phyloP scores from a whole-genome alignment of 257 asterid species.

The Rehmannia glutinosa region DNA sequence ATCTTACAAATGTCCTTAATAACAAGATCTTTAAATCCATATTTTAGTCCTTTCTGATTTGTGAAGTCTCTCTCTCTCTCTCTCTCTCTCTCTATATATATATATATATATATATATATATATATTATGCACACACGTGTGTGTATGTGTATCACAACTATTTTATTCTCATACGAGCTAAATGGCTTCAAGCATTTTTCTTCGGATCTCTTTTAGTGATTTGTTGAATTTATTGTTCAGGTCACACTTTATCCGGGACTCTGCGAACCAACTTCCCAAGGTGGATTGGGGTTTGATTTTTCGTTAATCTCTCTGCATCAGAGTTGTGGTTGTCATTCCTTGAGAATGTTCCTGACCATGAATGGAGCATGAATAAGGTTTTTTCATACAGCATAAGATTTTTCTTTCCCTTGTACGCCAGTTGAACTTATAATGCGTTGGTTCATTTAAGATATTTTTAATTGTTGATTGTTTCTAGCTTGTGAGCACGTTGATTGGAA shows the following conservation, averaged over 20 bases:
- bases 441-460: constrained; percentile 12
- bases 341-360: constrained; percentile 68
- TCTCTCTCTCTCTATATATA: background rate
- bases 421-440: constrained; percentile 6
- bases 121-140: too few relatives aligned
- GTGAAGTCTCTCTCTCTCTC: too few relatives aligned
- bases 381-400: constrained; percentile 18
- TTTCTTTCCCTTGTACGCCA: constrained; percentile 3
- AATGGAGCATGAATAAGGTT: constrained; percentile 98
- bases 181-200: constrained; percentile 1
- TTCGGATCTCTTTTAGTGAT: constrained; percentile 5
- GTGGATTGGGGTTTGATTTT: constrained; percentile 96
- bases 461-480: constrained; percentile 44
- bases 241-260: constrained; percentile 94
- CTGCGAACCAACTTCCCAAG: constrained; percentile 82
- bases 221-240: constrained; percentile 43
- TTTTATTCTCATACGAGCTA: constrained; percentile 1
- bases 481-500: constrained; percentile 63
- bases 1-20: background rate
- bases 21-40: too few relatives aligned
- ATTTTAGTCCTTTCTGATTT: too few relatives aligned
- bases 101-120: background rate
- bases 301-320: constrained; percentile 84
- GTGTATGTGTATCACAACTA: background rate
- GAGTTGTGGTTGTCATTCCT: constrained; percentile 83